Evolutionary conservation across 2,329 filamentous ascomycete genomes (phyloP).

Genomic region (Talaromyces piceae): DNA sequence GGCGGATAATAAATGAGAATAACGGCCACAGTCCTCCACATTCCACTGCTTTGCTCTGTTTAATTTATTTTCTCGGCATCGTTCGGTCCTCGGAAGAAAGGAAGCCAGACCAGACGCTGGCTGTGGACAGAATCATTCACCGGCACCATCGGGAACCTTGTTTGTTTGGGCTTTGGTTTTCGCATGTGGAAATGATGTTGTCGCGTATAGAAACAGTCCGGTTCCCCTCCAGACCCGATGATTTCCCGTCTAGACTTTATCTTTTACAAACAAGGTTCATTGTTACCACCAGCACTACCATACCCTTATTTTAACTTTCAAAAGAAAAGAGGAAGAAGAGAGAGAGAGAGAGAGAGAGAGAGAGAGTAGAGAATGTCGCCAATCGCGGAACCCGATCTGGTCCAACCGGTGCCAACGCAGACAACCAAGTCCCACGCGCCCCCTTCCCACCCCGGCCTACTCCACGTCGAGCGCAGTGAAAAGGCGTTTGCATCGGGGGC

Average conservation of each 20-base stretch:
- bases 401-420: background rate
- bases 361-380: constrained; percentile 1
- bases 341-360: too few relatives aligned
- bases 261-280: background rate
- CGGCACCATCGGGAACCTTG: background rate
- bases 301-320: too few relatives aligned
- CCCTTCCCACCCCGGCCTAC: constrained; percentile 14
- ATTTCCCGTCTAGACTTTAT: background rate
- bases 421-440: background rate
- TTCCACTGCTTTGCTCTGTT: background rate
- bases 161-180: background rate
- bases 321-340: too few relatives aligned
- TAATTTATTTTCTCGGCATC: background rate
- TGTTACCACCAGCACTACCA: background rate
- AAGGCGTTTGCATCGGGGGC: constrained; percentile 36
- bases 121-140: background rate
- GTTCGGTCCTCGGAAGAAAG: constrained; percentile 3
- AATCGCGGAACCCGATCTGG: background rate
- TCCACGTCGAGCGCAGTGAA: constrained; percentile 5
- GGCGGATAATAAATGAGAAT: too few relatives aligned
- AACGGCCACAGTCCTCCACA: too few relatives aligned
- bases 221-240: background rate
- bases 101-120: background rate
- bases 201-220: background rate
- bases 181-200: background rate